Evolutionary conservation across 306 rosid genomes (phyloP).

Genomic region (Prunus mira): DNA sequence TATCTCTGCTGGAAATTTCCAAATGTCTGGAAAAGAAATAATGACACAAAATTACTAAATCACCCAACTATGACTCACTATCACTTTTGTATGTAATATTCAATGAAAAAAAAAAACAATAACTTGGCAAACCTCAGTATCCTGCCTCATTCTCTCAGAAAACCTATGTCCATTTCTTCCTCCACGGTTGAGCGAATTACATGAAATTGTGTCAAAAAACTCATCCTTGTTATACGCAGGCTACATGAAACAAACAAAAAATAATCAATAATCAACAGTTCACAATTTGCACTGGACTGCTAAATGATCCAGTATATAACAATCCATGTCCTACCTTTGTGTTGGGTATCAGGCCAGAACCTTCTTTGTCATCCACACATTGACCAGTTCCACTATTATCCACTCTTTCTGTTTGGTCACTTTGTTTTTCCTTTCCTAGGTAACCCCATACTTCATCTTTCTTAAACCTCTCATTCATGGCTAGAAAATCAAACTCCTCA

Average conservation of each 20-base stretch:
- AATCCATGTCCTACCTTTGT: conserved; percentile 36
- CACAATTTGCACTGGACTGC: background rate
- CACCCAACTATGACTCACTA: background rate
- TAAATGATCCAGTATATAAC: conserved; percentile 6
- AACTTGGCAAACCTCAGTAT: conserved; percentile 51
- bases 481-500: conserved; percentile 78
- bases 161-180: conserved; percentile 47
- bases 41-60: background rate
- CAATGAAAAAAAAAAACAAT: background rate
- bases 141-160: conserved; percentile 47
- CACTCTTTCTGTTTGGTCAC: conserved; percentile 25
- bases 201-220: conserved; percentile 75
- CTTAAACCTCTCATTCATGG: conserved; percentile 82
- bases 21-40: conserved; percentile 43
- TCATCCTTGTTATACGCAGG: conserved; percentile 72
- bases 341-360: conserved; percentile 25
- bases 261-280: conserved; percentile 9
- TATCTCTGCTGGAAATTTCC: conserved; percentile 53
- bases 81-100: background rate
- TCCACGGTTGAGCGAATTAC: conserved; percentile 52
- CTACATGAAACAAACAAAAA: conserved; percentile 42
- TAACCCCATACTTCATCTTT: conserved; percentile 79
- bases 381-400: conserved; percentile 32
- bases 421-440: conserved; percentile 47
- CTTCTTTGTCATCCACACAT: conserved; percentile 30